Percentiles rank a stretch among this genome's conserved stretches.
phyloP scores from a whole-genome alignment of 1,284 basidiomycete genomes.

The Agaricales sp. region DNA sequence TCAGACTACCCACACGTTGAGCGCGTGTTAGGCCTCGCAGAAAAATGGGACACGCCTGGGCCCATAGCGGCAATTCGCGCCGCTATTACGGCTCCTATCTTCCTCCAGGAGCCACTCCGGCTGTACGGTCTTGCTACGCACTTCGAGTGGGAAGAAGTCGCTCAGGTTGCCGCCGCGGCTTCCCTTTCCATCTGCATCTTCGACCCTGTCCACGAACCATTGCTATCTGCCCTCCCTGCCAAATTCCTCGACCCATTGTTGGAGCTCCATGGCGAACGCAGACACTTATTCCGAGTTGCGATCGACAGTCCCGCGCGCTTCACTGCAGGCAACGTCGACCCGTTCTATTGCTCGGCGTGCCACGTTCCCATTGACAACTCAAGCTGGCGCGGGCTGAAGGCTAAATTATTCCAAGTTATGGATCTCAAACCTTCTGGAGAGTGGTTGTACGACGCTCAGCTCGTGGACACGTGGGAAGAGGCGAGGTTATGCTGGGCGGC shows the following conservation, averaged over 20 bases:
- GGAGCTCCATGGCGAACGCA: neutral
- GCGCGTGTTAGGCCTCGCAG: constrained; percentile 22
- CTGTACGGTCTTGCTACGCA: constrained; percentile 28
- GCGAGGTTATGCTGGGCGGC: constrained; percentile 33
- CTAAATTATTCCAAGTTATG: constrained; percentile 28
- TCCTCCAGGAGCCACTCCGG: constrained; percentile 24
- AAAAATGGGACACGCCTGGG: constrained; percentile 28
- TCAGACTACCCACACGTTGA: constrained; percentile 25
- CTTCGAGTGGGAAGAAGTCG: constrained; percentile 30
- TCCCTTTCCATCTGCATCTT: constrained; percentile 17
- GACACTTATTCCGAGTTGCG: neutral
- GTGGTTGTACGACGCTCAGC: constrained; percentile 5
- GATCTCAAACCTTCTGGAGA: constrained; percentile 11
- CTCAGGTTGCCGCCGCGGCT: constrained; percentile 22
- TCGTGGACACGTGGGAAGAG: constrained; percentile 27
- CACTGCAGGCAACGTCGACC: constrained; percentile 19
- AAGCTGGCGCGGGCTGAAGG: constrained; percentile 26
- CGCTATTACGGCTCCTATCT: constrained; percentile 23
- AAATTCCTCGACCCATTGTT: constrained; percentile 1
- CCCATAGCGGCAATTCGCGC: constrained; percentile 28
- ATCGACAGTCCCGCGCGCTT: constrained; percentile 17
- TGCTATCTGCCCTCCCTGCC: constrained; percentile 19
- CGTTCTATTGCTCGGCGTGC: constrained; percentile 18
- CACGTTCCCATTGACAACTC: constrained; percentile 20
- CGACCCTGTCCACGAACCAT: constrained; percentile 9